Evolutionary conservation across 345 rosid genomes (phyloP).

Genomic region (Schrenkiella parvula): DNA sequence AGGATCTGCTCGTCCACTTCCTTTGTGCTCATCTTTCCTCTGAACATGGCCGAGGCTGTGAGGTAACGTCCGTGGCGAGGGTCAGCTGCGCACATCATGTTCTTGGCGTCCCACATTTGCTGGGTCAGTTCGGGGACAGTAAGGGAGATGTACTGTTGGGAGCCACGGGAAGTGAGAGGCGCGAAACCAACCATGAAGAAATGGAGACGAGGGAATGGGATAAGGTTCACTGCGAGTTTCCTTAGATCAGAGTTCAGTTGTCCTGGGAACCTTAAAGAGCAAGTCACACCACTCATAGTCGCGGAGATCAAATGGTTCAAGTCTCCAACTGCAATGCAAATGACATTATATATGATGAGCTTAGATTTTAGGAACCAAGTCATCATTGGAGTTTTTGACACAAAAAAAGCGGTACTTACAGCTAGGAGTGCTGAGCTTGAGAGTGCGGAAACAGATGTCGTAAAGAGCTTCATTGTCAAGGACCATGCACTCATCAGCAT

Average conservation of each 20-base stretch:
- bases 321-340: constrained; percentile 68
- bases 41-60: constrained; percentile 94
- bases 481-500: constrained; percentile 97
- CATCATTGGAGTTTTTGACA: neutral
- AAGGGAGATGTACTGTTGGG: constrained; percentile 73
- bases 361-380: neutral
- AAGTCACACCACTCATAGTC: constrained; percentile 96
- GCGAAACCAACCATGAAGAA: constrained; percentile 99
- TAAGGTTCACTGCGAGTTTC: constrained; percentile 89
- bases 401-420: constrained; percentile 44
- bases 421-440: constrained; percentile 96
- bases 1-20: constrained; percentile 96
- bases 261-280: constrained; percentile 95
- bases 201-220: constrained; percentile 97
- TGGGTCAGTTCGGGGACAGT: constrained; percentile 82
- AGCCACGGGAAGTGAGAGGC: constrained; percentile 63
- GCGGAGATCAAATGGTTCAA: constrained; percentile 93
- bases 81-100: constrained; percentile 84
- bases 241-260: constrained; percentile 94
- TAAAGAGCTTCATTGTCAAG: constrained; percentile 97
- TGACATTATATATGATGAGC: neutral
- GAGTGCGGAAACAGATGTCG: constrained; percentile 96
- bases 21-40: constrained; percentile 98
- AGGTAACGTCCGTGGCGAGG: constrained; percentile 98
- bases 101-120: constrained; percentile 87